Evolutionary conservation across 805 yeast genomes (phyloP), one percentile per base, ranked within the genome.

Genomic region (Blastobotrys chiropterorum): DNA sequence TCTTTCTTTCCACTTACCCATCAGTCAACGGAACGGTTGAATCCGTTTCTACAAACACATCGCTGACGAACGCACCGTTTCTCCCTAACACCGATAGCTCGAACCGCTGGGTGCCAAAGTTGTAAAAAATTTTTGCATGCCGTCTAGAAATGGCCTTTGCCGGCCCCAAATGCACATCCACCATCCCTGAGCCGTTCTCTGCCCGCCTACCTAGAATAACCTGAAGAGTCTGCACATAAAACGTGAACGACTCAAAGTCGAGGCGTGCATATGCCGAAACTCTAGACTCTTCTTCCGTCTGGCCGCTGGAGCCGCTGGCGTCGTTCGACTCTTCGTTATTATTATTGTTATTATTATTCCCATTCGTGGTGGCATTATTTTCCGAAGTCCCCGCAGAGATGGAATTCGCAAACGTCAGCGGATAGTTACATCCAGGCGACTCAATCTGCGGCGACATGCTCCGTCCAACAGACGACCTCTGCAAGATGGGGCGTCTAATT

Each of bases 21-120:
- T 92, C 88, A 19, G 74, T 75, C 46, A 94, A 72, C 1, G 96
- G 96, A 6, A 94, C 90, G 0, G 99, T 94, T 38, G 87, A 82
- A 6, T 96, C 97, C 55, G 86, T 81, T 64, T 89, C 97, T 4
- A 94, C 85, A 67, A 92, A 94, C 38, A 74, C 75, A 58, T 90
- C 96, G 67, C 92, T 94, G 2, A 94, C 96, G 73, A 94, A 94
- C 1, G 97, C 97, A 39, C 99, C 99, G 67, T 94, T 94, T 60
- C 96, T 78, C 16, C 99, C 99, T 59, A 90, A 74, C 1, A 94
- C 90, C 6, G 95, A 83, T 44, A 94, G 72, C 68, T 94, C 99
- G 64, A 94, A 94, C 57, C 96, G 72, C 65, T 92, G 98, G 2
- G 95, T 90, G 2, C 97, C 98, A 69, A 94, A 94, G 66, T 94